These are phyloP conservation scores for Paecilomyces sp. DNA, from an alignment of 2,329 filamentous ascomycete species.

Conservation along the genomic window DNA sequence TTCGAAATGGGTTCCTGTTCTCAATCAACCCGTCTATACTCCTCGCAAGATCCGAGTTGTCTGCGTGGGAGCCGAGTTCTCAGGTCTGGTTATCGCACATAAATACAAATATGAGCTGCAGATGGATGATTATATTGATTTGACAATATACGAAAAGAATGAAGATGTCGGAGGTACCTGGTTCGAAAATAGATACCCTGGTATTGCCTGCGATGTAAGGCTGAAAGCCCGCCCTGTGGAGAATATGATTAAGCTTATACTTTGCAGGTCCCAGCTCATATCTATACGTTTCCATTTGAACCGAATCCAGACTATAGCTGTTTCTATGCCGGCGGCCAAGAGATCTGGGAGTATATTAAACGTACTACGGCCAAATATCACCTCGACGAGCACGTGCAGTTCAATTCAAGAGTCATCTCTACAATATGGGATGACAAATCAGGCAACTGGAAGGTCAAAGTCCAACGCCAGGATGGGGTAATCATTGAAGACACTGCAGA, in stretches of 20 bases:
- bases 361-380: conserved; percentile 31
- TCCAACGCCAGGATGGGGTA: conserved; percentile 7
- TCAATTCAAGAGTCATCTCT: conserved; percentile 30
- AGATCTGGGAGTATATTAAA: conserved; percentile 41
- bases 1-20: not conserved
- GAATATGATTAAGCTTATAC: not conserved
- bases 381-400: conserved; percentile 30
- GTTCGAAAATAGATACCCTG: conserved; percentile 27
- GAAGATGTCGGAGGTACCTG: conserved; percentile 25
- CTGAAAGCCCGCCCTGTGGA: not conserved
- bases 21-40: not conserved
- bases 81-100: conserved; percentile 32
- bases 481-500: conserved; percentile 14
- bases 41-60: conserved; percentile 11
- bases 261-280: conserved; percentile 19
- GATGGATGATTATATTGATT: conserved; percentile 18
- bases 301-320: conserved; percentile 38
- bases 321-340: conserved; percentile 32
- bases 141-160: conserved; percentile 22
- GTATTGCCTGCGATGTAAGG: conserved; percentile 27
- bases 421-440: conserved; percentile 29
- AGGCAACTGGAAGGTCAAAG: conserved; percentile 13
- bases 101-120: conserved; percentile 28
- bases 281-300: conserved; percentile 37
- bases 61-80: conserved; percentile 21